Percentiles rank a stretch among this genome's conserved stretches.
Evolutionary conservation across 495 filamentous ascomycete genomes (phyloP).

Genomic region (Penicillium cinerascens): DNA sequence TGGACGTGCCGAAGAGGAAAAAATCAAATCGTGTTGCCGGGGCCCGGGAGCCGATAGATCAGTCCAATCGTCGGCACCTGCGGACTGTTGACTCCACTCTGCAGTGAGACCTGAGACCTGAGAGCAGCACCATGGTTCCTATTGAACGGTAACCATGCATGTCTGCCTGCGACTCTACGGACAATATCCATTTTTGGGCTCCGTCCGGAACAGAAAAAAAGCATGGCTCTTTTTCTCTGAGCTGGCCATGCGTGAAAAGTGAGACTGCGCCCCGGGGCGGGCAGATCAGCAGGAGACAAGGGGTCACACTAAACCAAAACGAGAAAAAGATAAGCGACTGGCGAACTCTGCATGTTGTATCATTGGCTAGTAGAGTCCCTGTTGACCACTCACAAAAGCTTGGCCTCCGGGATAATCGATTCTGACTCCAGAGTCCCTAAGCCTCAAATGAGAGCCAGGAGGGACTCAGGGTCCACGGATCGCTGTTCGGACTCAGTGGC

Average conservation of each 20-base stretch:
- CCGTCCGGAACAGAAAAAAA: background rate
- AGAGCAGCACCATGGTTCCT: background rate
- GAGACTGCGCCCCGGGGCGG: background rate
- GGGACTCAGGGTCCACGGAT: background rate
- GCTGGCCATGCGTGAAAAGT: background rate
- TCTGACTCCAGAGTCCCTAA: background rate
- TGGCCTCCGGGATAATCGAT: conserved; percentile 5
- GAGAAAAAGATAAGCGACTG: conserved; percentile 1
- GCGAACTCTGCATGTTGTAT: background rate
- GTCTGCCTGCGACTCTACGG: background rate
- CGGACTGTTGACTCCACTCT: background rate
- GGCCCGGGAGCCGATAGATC: background rate
- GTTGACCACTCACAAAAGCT: conserved; percentile 11
- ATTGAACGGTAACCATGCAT: background rate
- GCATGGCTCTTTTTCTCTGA: background rate
- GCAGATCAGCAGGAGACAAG: conserved; percentile 5
- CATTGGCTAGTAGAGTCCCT: conserved; percentile 6
- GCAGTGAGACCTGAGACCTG: background rate
- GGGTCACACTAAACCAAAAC: conserved; percentile 4
- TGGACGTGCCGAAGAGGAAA: background rate
- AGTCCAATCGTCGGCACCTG: background rate
- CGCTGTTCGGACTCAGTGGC: background rate
- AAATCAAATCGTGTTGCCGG: background rate
- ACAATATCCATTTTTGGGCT: background rate
- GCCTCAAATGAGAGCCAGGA: background rate